Conservation (phyloP, 2,329 filamentous ascomycete species). For the Colletotrichum sp. region DNA sequence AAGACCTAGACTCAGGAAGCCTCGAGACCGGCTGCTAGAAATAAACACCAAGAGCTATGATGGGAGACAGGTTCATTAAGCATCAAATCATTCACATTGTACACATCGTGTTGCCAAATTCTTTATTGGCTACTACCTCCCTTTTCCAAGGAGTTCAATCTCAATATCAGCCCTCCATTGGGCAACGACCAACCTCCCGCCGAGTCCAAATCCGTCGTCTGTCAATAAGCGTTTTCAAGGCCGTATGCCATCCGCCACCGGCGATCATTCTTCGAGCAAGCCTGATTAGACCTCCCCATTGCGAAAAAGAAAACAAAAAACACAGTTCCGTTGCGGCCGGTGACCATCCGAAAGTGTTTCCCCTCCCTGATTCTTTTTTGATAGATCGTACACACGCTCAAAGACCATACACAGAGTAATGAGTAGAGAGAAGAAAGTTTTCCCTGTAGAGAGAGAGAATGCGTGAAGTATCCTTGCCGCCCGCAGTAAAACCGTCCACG, state of each 20-base stretch:
- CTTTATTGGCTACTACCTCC: conserved; percentile 20
- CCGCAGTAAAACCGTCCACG: conserved; percentile 14
- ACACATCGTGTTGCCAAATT: conserved; percentile 1
- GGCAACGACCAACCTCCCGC: conserved; percentile 21
- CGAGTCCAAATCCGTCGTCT: conserved; percentile 14
- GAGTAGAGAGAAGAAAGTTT: conserved; percentile 23
- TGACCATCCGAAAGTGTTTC: conserved; percentile 24
- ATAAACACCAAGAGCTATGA: neutral
- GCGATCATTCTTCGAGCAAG: conserved; percentile 21
- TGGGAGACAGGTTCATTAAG: neutral
- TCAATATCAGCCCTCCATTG: conserved; percentile 20
- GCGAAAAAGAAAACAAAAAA: conserved; percentile 25
- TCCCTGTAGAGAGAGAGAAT: conserved; percentile 9
- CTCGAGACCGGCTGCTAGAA: neutral
- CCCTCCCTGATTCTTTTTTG: conserved; percentile 23
- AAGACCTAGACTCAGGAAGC: neutral
- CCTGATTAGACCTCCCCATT: conserved; percentile 16
- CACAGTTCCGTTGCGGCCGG: conserved; percentile 21
- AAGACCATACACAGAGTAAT: conserved; percentile 24
- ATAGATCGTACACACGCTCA: conserved; percentile 25
- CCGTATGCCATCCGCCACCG: conserved; percentile 15
- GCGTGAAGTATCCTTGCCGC: conserved; percentile 20
- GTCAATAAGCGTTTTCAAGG: conserved; percentile 20
- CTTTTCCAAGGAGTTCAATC: conserved; percentile 24
- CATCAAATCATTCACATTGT: neutral